phyloP scores from a whole-genome alignment of 345 rosid species.

The Moringa oleifera region DNA sequence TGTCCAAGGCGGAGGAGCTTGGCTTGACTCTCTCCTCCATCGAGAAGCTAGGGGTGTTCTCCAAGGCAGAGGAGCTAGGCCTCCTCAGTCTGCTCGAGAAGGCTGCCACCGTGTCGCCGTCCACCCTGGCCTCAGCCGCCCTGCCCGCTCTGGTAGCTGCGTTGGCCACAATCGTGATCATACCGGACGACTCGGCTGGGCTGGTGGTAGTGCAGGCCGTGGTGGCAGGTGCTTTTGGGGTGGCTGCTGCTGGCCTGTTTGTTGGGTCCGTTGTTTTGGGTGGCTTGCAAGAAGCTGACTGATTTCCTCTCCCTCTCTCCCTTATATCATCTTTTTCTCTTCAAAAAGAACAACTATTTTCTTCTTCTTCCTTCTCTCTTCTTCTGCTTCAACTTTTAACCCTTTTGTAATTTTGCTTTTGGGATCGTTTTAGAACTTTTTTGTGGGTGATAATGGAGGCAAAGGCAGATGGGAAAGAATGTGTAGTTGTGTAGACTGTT shows the following conservation, averaged over 20 bases:
- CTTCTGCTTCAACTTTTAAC: too few species aligned
- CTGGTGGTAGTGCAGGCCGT: constrained; percentile 61
- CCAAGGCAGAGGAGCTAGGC: constrained; percentile 91
- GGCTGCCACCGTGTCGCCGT: constrained; percentile 49
- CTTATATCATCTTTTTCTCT: too few species aligned
- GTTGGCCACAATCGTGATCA: constrained; percentile 50
- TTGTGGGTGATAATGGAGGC: too few species aligned
- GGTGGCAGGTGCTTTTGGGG: constrained; percentile 57
- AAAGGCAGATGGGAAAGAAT: too few species aligned
- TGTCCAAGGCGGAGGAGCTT: constrained; percentile 74
- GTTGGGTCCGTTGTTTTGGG: constrained; percentile 74
- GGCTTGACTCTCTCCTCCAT: constrained; percentile 81
- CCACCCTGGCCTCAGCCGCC: constrained; percentile 67
- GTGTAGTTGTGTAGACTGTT: too few species aligned
- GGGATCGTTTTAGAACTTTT: too few species aligned
- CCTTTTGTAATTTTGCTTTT: too few species aligned
- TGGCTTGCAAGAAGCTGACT: constrained; percentile 88
- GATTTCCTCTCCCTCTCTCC: constrained; percentile 10
- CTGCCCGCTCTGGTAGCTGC: constrained; percentile 79
- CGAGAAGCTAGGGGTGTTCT: constrained; percentile 76
- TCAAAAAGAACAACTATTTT: too few species aligned
- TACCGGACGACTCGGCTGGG: constrained; percentile 77
- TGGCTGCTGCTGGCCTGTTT: constrained; percentile 67
- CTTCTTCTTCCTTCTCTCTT: neutral
- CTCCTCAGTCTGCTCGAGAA: constrained; percentile 78